phyloP scores from a whole-genome alignment of 2,329 filamentous ascomycete species.

The Malbranchea zuffiana region DNA sequence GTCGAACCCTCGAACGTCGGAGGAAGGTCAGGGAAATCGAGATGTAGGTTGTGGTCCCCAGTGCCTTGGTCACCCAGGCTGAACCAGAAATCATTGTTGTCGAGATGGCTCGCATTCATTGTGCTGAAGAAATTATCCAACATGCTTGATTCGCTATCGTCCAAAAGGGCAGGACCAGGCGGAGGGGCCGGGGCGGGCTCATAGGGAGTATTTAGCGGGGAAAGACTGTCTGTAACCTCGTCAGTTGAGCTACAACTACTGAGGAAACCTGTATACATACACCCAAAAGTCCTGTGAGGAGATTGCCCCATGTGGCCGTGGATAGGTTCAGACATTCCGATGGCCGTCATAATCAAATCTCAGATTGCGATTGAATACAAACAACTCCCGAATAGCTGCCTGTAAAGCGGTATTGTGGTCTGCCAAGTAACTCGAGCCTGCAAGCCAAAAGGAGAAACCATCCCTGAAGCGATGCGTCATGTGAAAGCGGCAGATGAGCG shows the following conservation, averaged over 20 bases:
- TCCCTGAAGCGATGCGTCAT: no score
- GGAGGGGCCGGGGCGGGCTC: slow-evolving; percentile 51
- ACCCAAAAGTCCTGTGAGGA: slow-evolving; percentile 54
- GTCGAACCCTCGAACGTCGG: slow-evolving; percentile 56
- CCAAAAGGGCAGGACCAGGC: slow-evolving; percentile 54
- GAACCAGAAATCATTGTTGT: slow-evolving; percentile 31
- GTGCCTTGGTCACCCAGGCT: slow-evolving; percentile 14
- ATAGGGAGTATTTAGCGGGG: slow-evolving; percentile 28
- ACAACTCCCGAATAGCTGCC: no score
- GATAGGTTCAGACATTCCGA: slow-evolving; percentile 22
- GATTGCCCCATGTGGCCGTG: slow-evolving; percentile 39
- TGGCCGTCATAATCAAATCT: slow-evolving; percentile 22
- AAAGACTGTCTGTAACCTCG: no score
- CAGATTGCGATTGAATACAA: not conserved
- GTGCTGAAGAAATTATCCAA: slow-evolving; percentile 41
- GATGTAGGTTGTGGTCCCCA: slow-evolving; percentile 8
- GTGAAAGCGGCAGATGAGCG: no score
- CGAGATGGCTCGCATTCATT: slow-evolving; percentile 30
- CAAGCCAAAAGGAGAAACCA: no score
- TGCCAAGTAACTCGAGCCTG: no score
- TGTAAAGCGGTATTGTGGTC: no score
- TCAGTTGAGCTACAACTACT: not conserved
- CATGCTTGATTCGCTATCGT: slow-evolving; percentile 46
- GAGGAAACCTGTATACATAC: slow-evolving; percentile 31
- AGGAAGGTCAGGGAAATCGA: slow-evolving; percentile 44